Evolutionary conservation across 129 eudicot genomes (phyloP).

Genomic region (Centrapalus pauciflorus): DNA sequence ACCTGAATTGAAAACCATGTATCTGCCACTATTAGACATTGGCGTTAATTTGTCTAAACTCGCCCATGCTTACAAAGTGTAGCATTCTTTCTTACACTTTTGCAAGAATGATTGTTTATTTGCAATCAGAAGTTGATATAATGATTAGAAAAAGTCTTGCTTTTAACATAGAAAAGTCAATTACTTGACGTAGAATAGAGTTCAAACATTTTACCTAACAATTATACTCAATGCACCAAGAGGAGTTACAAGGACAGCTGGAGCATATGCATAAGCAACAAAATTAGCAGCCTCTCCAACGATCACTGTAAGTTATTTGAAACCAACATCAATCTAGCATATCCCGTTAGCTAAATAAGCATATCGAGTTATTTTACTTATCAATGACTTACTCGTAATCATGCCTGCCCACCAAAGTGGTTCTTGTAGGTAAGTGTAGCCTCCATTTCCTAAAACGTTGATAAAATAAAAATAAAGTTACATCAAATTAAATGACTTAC

Average conservation of each 20-base stretch:
- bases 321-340: background rate
- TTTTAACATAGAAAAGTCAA: no score
- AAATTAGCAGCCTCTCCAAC: constrained; percentile 92
- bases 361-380: background rate
- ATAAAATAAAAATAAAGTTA: background rate
- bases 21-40: no score
- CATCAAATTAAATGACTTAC: background rate
- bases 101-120: background rate
- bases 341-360: background rate
- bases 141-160: no score
- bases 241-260: constrained; percentile 93
- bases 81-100: background rate
- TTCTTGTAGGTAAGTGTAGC: constrained; percentile 72
- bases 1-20: no score
- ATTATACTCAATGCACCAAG: constrained; percentile 96
- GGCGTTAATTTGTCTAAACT: no score
- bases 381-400: constrained; percentile 54
- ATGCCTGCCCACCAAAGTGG: constrained; percentile 97
- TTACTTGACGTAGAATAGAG: background rate
- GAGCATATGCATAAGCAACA: constrained; percentile 92
- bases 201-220: constrained; percentile 48
- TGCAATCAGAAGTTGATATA: background rate
- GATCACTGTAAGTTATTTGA: constrained; percentile 55
- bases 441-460: constrained; percentile 47
- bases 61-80: no score